Conservation (phyloP, 306 rosid genomes). For the Prunus dulcis region DNA sequence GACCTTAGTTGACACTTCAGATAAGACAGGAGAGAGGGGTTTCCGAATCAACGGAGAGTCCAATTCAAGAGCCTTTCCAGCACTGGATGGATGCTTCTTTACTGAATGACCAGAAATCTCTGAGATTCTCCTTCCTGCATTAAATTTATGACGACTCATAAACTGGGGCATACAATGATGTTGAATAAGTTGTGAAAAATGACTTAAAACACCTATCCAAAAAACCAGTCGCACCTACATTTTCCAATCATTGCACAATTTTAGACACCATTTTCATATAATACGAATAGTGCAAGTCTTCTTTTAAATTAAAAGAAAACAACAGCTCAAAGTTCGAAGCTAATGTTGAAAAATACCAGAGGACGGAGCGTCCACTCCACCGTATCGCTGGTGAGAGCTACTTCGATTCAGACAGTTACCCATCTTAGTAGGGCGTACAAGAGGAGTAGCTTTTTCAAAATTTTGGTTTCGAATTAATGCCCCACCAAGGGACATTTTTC, state of each 20-base stretch:
- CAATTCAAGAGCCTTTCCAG: conserved; percentile 26
- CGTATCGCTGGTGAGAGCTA: conserved; percentile 28
- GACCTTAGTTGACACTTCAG: conserved; percentile 33
- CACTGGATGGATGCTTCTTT: conserved; percentile 22
- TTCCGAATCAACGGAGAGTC: conserved; percentile 38
- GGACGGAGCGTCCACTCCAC: conserved; percentile 32
- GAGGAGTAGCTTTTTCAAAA: conserved; percentile 34
- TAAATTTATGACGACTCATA: background rate
- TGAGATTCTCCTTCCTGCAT: conserved; percentile 38
- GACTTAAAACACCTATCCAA: background rate
- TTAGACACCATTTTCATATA: background rate
- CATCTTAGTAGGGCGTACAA: conserved; percentile 43
- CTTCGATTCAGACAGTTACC: conserved; percentile 30
- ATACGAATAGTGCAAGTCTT: background rate
- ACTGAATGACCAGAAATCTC: conserved; percentile 29
- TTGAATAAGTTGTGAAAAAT: background rate
- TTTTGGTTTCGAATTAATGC: conserved; percentile 49
- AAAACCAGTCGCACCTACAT: background rate
- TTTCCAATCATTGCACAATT: background rate
- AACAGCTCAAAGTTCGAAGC: background rate
- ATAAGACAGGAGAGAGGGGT: conserved; percentile 59
- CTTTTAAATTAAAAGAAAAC: background rate
- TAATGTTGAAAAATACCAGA: conserved; percentile 20
- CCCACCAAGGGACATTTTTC: conserved; percentile 52
- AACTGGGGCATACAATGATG: background rate